phyloP scores from a whole-genome alignment of 2,329 filamentous ascomycete species.

The Xylariales sp. region DNA sequence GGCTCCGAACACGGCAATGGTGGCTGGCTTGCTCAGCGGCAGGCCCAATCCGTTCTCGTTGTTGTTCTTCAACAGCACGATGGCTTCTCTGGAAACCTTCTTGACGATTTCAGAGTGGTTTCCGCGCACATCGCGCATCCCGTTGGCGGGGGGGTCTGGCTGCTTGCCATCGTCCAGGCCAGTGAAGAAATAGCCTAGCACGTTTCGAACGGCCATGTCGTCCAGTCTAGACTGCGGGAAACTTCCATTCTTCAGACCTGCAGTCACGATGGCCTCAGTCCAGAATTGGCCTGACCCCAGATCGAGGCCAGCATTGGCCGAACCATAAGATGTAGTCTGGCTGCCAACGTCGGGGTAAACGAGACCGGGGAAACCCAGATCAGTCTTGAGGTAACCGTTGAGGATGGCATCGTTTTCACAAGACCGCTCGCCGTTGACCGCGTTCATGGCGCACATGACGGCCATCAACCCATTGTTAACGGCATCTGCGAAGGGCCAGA shows the following conservation, averaged over 20 bases:
- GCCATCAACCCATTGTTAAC: background rate
- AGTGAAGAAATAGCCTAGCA: constrained; percentile 10
- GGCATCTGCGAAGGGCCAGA: background rate
- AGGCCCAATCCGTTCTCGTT: constrained; percentile 38
- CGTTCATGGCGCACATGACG: background rate
- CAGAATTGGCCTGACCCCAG: background rate
- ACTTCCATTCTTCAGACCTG: constrained; percentile 7
- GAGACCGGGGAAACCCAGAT: background rate
- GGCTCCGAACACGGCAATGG: constrained; percentile 58
- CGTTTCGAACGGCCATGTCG: constrained; percentile 11
- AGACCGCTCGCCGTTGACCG: background rate
- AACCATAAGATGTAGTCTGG: background rate
- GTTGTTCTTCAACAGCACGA: constrained; percentile 60
- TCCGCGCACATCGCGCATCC: constrained; percentile 8
- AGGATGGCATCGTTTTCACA: background rate
- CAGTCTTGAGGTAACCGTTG: constrained; percentile 1
- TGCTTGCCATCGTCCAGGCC: constrained; percentile 7
- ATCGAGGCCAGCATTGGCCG: background rate
- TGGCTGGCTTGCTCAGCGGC: constrained; percentile 49
- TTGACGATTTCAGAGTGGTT: constrained; percentile 9
- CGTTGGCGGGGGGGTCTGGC: constrained; percentile 4
- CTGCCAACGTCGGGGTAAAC: background rate
- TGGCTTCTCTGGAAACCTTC: constrained; percentile 36
- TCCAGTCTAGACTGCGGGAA: constrained; percentile 10
- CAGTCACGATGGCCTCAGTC: background rate